Evolutionary conservation across 148 eudicot genomes (phyloP).

Genomic region (Vaccinium darrowii): DNA sequence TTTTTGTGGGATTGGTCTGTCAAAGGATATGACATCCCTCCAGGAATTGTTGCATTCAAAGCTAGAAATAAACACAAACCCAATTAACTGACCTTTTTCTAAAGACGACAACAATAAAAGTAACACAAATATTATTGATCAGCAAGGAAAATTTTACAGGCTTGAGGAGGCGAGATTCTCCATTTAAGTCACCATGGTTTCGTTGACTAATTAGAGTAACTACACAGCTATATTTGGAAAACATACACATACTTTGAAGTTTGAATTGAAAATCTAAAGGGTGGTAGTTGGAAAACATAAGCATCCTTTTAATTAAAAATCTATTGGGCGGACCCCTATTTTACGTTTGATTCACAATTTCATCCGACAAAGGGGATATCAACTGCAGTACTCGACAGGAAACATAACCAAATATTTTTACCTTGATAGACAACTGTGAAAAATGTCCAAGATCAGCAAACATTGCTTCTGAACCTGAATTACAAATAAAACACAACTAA

Average conservation of each 20-base stretch:
- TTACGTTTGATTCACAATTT: neutral
- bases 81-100: neutral
- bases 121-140: neutral
- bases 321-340: neutral
- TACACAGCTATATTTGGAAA: neutral
- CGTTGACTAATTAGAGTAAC: neutral
- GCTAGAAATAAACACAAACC: neutral
- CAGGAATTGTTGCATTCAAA: neutral
- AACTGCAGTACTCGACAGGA: neutral
- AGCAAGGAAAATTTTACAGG: neutral
- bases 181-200: neutral
- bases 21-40: neutral
- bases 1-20: neutral
- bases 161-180: neutral
- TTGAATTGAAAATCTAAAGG: neutral
- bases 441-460: slow-evolving; percentile 99
- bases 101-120: neutral
- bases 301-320: neutral
- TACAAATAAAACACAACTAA: neutral
- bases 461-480: slow-evolving; percentile 96
- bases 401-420: slow-evolving; percentile 19
- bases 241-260: neutral
- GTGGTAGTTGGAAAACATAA: neutral
- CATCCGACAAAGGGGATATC: neutral
- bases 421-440: slow-evolving; percentile 93